A percentile compares a stretch with the other conserved stretches of the same genome.
These are phyloP conservation scores for Cardiospermum halicacabum DNA, from an alignment of 345 rosid species.

Conservation along the genomic window DNA sequence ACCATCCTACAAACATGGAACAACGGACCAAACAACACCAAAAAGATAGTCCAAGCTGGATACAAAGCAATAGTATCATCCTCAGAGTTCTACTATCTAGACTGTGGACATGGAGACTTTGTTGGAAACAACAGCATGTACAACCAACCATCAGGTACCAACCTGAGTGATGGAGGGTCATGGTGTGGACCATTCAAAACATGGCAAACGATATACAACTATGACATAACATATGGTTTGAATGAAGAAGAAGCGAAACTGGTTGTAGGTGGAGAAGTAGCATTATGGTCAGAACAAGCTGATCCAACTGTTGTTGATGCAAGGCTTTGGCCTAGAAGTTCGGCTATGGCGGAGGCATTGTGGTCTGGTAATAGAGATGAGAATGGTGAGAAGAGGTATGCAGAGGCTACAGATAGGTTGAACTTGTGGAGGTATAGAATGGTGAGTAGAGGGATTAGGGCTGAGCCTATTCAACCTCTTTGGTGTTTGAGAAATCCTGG, in stretches of 20 bases:
- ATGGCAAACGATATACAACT: constrained; percentile 83
- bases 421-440: constrained; percentile 83
- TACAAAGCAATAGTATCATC: constrained; percentile 80
- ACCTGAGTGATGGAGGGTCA: constrained; percentile 41
- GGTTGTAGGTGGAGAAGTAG: constrained; percentile 89
- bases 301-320: constrained; percentile 59
- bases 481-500: constrained; percentile 80
- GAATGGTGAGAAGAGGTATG: constrained; percentile 56
- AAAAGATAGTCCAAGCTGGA: constrained; percentile 59
- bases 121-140: constrained; percentile 71
- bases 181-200: constrained; percentile 93
- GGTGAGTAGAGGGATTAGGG: constrained; percentile 71
- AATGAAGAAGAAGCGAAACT: constrained; percentile 57
- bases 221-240: constrained; percentile 68
- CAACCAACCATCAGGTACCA: constrained; percentile 26
- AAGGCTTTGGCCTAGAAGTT: constrained; percentile 76
- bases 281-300: constrained; percentile 94
- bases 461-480: constrained; percentile 89
- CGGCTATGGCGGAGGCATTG: constrained; percentile 76
- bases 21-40: constrained; percentile 62
- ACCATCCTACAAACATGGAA: constrained; percentile 87
- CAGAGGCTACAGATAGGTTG: constrained; percentile 68
- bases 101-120: constrained; percentile 77
- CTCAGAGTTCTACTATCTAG: constrained; percentile 75
- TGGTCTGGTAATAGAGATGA: constrained; percentile 84